Conservation (phyloP, 2,329 filamentous ascomycete species). For the Passalora sequoiae region DNA sequence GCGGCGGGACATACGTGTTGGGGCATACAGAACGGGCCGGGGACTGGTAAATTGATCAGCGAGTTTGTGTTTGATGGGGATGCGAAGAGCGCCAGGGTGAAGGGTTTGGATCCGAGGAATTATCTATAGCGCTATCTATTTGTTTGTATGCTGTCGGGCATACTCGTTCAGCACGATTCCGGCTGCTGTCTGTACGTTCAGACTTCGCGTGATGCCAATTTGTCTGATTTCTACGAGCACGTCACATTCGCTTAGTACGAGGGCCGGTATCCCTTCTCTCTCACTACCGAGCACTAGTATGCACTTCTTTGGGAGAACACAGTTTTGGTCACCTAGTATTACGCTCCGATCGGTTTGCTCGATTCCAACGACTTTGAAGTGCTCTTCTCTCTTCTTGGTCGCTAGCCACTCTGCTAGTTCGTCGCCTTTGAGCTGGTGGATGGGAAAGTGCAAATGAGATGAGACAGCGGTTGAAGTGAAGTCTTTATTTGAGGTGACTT, state of each 20-base stretch:
- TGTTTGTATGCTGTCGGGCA: constrained; percentile 40
- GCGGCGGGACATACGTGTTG: constrained; percentile 94
- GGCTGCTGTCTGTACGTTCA: constrained; percentile 53
- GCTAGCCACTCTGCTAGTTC: constrained; percentile 36
- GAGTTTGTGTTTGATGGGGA: constrained; percentile 45
- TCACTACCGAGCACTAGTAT: constrained; percentile 48
- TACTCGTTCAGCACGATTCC: constrained; percentile 50
- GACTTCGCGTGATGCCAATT: constrained; percentile 48
- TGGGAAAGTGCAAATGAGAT: constrained; percentile 46
- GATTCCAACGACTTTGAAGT: constrained; percentile 49
- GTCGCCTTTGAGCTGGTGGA: constrained; percentile 32
- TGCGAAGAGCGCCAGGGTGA: constrained; percentile 40
- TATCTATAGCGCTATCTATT: constrained; percentile 15
- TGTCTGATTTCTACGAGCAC: constrained; percentile 51
- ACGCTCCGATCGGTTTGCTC: constrained; percentile 51
- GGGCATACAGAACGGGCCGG: constrained; percentile 95
- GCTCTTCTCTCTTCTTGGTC: constrained; percentile 42
- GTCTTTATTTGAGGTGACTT: constrained; percentile 42
- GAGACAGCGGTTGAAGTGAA: constrained; percentile 49
- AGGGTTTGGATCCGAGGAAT: constrained; percentile 39
- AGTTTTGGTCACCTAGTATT: constrained; percentile 37
- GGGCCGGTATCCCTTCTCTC: constrained; percentile 47
- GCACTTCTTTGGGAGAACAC: constrained; percentile 33
- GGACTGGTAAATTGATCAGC: constrained; percentile 53
- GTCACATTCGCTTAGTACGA: constrained; percentile 47